These are phyloP conservation scores for Luffa aegyptiaca DNA, from an alignment of 306 rosid genomes.

Conservation along the genomic window DNA sequence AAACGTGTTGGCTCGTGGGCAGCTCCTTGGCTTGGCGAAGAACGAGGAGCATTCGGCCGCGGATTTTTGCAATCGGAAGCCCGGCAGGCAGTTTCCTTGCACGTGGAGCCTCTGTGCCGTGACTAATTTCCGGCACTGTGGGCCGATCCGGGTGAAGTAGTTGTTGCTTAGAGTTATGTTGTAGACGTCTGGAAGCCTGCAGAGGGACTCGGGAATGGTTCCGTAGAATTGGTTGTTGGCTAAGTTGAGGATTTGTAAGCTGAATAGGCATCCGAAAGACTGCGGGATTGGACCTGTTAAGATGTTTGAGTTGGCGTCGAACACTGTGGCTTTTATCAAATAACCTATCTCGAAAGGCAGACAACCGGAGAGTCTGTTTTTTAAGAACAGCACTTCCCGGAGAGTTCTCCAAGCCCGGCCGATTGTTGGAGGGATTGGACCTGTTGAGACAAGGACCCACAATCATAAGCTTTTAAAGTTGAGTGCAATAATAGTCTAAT, in stretches of 20 bases:
- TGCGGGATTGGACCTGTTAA: conserved; percentile 30
- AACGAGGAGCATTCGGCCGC: conserved; percentile 14
- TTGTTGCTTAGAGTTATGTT: conserved; percentile 19
- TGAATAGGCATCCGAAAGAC: conserved; percentile 24
- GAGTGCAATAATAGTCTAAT: no score
- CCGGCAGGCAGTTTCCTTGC: conserved; percentile 23
- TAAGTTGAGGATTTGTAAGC: conserved; percentile 16
- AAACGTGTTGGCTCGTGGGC: conserved; percentile 15
- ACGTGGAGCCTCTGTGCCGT: conserved; percentile 23
- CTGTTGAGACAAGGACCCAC: background rate
- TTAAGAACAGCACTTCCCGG: conserved; percentile 14
- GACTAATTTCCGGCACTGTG: conserved; percentile 16
- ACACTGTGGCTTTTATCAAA: conserved; percentile 16
- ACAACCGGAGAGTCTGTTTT: conserved; percentile 25
- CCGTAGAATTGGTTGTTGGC: conserved; percentile 27
- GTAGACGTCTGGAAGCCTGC: conserved; percentile 17
- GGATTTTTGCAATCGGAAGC: conserved; percentile 23
- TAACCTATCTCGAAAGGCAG: conserved; percentile 28
- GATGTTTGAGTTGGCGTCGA: conserved; percentile 19
- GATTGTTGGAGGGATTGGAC: conserved; percentile 21
- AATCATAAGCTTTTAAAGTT: no score
- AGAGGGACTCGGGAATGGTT: conserved; percentile 22
- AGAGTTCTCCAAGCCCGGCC: conserved; percentile 29
- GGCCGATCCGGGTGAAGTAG: conserved; percentile 25
- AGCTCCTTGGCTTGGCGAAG: conserved; percentile 16